These are phyloP conservation scores for Alopecurus myosuroides DNA, from an alignment of 176 grass and related monocot species.

Conservation along the genomic window DNA sequence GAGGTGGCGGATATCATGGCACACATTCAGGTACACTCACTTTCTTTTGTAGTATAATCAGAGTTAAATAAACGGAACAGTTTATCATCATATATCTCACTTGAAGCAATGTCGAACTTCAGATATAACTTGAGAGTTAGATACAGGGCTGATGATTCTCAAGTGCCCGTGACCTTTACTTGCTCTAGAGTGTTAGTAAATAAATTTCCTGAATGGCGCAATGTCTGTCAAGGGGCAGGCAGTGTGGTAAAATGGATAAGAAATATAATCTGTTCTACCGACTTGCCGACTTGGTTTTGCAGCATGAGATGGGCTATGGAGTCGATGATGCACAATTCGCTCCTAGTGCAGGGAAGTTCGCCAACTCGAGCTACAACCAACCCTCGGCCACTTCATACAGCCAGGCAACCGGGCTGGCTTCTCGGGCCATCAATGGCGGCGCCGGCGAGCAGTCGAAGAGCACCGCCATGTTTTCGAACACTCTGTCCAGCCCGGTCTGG, in stretches of 20 bases:
- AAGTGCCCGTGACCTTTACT: background rate
- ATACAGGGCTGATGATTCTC: background rate
- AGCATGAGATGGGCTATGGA: constrained; percentile 55
- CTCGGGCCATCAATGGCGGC: no score
- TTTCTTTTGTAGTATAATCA: background rate
- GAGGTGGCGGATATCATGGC: constrained; percentile 46
- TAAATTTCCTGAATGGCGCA: background rate
- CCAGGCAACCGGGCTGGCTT: no score
- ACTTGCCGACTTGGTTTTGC: background rate
- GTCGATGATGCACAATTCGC: constrained; percentile 19
- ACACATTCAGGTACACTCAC: constrained; percentile 49
- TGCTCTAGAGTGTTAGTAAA: background rate
- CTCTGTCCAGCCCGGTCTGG: constrained; percentile 35
- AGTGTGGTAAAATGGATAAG: background rate
- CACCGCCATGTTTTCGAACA: constrained; percentile 27
- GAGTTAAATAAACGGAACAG: background rate
- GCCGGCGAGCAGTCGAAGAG: no score
- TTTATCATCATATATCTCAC: background rate
- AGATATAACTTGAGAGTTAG: background rate
- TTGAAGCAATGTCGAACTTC: background rate
- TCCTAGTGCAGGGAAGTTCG: background rate
- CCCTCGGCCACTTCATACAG: no score
- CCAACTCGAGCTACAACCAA: background rate
- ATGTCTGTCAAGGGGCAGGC: background rate
- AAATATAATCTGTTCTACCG: background rate